Conservation (phyloP, 768 basidiomycete genomes). For the Tricholoma sp. region DNA sequence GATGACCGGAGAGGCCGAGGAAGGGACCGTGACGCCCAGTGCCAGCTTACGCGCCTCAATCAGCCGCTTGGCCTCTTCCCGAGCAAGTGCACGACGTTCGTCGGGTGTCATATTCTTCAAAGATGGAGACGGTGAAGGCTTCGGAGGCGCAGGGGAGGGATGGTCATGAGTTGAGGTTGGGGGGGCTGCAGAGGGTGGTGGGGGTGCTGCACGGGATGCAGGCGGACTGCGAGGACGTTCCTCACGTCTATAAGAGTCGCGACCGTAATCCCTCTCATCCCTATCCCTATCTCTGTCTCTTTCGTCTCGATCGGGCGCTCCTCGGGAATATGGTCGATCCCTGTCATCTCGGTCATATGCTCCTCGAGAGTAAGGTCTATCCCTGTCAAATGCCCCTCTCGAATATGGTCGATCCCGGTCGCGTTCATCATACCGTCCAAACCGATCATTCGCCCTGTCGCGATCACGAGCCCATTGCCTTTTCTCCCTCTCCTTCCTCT, state of each 20-base stretch:
- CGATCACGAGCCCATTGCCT: conserved; percentile 74
- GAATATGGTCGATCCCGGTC: conserved; percentile 33
- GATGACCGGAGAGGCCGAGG: conserved; percentile 39
- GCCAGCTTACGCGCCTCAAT: conserved; percentile 83
- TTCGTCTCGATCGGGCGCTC: conserved; percentile 8
- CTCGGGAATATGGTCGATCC: conserved; percentile 19
- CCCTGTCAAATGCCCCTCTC: conserved; percentile 38
- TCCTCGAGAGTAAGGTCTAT: conserved; percentile 52
- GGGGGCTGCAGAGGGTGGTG: conserved; percentile 48
- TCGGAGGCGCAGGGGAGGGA: conserved; percentile 43
- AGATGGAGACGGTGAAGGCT: conserved; percentile 47
- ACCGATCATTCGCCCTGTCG: conserved; percentile 80
- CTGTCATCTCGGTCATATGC: conserved; percentile 26
- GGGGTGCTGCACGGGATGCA: conserved; percentile 42
- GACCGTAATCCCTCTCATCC: conserved; percentile 37
- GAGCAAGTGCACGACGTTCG: conserved; percentile 74
- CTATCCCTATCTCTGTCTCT: conserved; percentile 17
- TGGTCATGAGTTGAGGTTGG: conserved; percentile 33
- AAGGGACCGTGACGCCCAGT: conserved; percentile 62
- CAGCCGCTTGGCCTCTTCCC: conserved; percentile 74
- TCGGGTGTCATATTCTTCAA: conserved; percentile 80
- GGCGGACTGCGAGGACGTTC: conserved; percentile 43
- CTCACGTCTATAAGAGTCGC: conserved; percentile 24
- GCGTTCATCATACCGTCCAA: conserved; percentile 59
- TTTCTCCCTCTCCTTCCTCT: conserved; percentile 70